Base-by-base conservation (phyloP, 108 stramenopile genomes). In the Fragilariopsis cylindrus region DNA sequence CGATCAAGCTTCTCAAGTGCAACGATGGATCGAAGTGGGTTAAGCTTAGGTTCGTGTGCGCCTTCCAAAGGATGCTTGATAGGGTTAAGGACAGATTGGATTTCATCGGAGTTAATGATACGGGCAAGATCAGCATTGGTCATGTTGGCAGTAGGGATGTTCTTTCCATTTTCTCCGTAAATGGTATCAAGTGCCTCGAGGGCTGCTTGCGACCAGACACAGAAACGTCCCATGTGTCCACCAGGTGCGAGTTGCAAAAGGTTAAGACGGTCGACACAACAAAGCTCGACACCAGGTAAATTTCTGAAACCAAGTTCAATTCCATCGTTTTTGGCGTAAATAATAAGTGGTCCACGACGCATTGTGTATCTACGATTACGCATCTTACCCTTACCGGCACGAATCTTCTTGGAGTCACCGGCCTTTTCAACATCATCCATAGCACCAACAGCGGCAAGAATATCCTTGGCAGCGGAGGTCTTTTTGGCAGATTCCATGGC, bases 171-270 rank as follows among this genome's bases (percentile, higher is more conserved):
- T 54, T 84, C 88, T 60, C 98, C 98, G 82, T 96, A 99, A 79
- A 99, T 90, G 13, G 78, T 81, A 74, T 98, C 97, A 53, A 99
- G 88, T 70, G 88, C 87, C 69, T 98, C 98, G 68, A 99, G 92
- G 69, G 99, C 99, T 49, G 90, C 87, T 83, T 98, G 87, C 56
- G 98, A 98, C 97, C 98, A 99, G 79, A 99, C 77, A 82, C 90
- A 91, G 87, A 99, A 98, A 56, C 99, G 96, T 73, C 99, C 99
- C 89, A 98, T 87, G 93, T 99, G 99, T 65, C 99, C 99, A 64
- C 99, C 99, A 57, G 99, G 99, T 41, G 99, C 99, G 56, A 99
- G 89, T 73, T 98, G 96, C 62, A 99, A 85, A 16, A 99, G 86
- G 90, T 98, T 98, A 69, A 99, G 76, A 57, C 95, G 88, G 85